Base-by-base conservation (phyloP, 23 red algal species). In the Gracilaria gracilis region DNA sequence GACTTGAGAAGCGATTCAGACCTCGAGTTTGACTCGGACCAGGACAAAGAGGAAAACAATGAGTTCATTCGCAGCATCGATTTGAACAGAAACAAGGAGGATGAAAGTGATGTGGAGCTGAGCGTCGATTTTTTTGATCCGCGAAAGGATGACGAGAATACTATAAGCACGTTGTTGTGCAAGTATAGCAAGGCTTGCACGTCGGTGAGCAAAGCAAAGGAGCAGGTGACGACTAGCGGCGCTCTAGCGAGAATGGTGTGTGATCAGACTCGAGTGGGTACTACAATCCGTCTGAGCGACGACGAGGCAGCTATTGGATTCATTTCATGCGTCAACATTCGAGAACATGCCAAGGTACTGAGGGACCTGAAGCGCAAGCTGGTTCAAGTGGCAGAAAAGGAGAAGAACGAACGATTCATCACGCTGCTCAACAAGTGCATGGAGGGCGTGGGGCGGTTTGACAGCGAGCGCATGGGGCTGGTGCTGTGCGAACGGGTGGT, bases 401-500 rank as follows among this genome's bases (percentile, higher is more conserved):
- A 74, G 48, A 75, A 75, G 37, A 38, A 65, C 8, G 78, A 65
- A 35, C 59, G 36, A 46, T 81, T 90, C 64, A 74, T 54, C 20
- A 58, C 47, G 46, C 47, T 90, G 67, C 12, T 77, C 57, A 77
- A 48, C 15, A 57, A 42, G 42, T 73, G 70, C 31, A 66, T 79
- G 32, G 88, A 74, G 53, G 90, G 79, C 0, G 50, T 9, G 23
- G 72, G 77, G 24, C 37, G 57, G 33, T 37, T 51, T 57, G 73
- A 96, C 7, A 34, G 73, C 29, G 25, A 55, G 34, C 19, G 77
- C n/a, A 81, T 97, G 83, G 95, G 95, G 33, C 36, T 97, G 58
- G 78, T 97, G 44, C 39, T 97, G 80, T 91, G 74, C 21, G 95
- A 97, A 76, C 74, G 95, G 34, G 95, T 97, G 76, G 33, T 88